These are phyloP conservation scores for Talaromyces sp. DNA, from an alignment of 2,329 filamentous ascomycete species.

Conservation along the genomic window DNA sequence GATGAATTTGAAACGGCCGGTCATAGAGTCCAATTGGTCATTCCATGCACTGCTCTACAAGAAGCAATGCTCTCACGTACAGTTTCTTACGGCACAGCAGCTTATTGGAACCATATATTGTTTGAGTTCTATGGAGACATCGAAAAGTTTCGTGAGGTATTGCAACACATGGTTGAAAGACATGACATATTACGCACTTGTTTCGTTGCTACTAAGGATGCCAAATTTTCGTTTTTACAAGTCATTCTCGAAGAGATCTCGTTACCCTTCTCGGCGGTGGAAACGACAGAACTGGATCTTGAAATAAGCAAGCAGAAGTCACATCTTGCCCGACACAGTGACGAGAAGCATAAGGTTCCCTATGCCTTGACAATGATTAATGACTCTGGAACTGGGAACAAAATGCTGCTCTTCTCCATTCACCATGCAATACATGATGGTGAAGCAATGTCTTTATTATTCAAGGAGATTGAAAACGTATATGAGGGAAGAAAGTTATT, in stretches of 20 bases:
- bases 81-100: slow-evolving; percentile 37
- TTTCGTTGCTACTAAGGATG: slow-evolving; percentile 62
- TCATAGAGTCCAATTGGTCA: slow-evolving; percentile 48
- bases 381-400: slow-evolving; percentile 6
- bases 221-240: slow-evolving; percentile 63
- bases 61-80: slow-evolving; percentile 73
- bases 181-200: slow-evolving; percentile 75
- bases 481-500: slow-evolving; percentile 48
- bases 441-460: slow-evolving; percentile 64
- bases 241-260: slow-evolving; percentile 55
- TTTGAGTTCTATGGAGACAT: slow-evolving; percentile 55
- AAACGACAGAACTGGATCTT: slow-evolving; percentile 38
- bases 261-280: slow-evolving; percentile 43
- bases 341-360: slow-evolving; percentile 24
- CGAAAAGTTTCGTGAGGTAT: slow-evolving; percentile 52
- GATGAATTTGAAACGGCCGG: slow-evolving; percentile 29
- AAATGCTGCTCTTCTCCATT: slow-evolving; percentile 45
- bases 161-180: slow-evolving; percentile 57
- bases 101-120: slow-evolving; percentile 69
- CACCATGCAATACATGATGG: slow-evolving; percentile 89
- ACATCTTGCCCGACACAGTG: slow-evolving; percentile 18
- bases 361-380: slow-evolving; percentile 26
- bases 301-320: slow-evolving; percentile 44
- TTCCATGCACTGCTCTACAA: slow-evolving; percentile 82
- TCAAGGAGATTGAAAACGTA: slow-evolving; percentile 63